These are phyloP conservation scores for Candida tunisiensis DNA, from an alignment of 1,139 yeast genomes.

Conservation along the genomic window DNA sequence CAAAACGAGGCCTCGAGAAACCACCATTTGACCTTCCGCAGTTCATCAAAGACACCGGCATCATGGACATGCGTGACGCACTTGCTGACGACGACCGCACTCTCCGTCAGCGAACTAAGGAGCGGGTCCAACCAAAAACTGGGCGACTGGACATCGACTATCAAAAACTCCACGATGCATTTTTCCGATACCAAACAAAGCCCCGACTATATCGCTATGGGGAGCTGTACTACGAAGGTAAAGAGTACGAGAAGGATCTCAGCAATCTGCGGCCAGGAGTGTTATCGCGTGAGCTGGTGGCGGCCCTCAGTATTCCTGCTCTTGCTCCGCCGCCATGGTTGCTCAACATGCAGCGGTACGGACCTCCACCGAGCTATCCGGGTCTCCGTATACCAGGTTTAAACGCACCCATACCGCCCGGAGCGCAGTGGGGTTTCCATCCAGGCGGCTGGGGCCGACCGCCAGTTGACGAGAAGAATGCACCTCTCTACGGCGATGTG, in stretches of 20 bases:
- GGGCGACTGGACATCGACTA: constrained; percentile 81
- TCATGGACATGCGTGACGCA: constrained; percentile 65
- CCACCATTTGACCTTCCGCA: constrained; percentile 65
- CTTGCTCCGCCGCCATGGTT: constrained; percentile 76
- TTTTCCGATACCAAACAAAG: constrained; percentile 62
- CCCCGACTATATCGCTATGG: constrained; percentile 59
- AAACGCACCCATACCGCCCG: constrained; percentile 24
- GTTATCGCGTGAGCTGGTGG: constrained; percentile 37
- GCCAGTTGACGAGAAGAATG: constrained; percentile 17
- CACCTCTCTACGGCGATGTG: constrained; percentile 21
- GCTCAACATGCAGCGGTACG: constrained; percentile 46
- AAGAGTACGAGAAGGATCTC: constrained; percentile 34
- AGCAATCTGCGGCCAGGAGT: constrained; percentile 47
- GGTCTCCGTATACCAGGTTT: constrained; percentile 41
- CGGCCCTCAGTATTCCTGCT: constrained; percentile 55
- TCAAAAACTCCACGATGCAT: constrained; percentile 68
- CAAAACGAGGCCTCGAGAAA: constrained; percentile 53
- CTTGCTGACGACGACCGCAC: constrained; percentile 34
- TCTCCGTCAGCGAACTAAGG: constrained; percentile 62
- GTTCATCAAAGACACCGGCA: constrained; percentile 70
- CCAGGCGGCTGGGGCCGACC: constrained; percentile 28
- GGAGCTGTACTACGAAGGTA: constrained; percentile 67
- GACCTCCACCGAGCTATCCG: constrained; percentile 79
- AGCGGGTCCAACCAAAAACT: constrained; percentile 78
- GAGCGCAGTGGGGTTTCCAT: constrained; percentile 23